phyloP scores from a whole-genome alignment of 257 asterid genomes.

The Thymus mandschuricus region DNA sequence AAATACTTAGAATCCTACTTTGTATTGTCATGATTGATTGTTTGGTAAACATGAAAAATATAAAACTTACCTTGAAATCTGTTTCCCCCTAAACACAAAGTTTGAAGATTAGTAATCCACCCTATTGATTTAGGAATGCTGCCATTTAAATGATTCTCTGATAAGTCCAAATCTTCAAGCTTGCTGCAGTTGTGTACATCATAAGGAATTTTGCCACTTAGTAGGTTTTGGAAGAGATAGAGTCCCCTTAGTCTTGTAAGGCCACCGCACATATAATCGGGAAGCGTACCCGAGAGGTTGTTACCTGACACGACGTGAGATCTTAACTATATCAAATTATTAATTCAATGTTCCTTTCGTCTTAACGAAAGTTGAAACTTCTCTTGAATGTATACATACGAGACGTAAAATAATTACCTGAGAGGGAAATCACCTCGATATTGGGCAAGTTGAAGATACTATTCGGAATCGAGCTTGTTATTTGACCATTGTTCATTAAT shows the following conservation, averaged over 20 bases:
- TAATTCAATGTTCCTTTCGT: no score
- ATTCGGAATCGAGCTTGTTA: not conserved
- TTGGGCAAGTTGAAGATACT: not conserved
- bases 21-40: no score
- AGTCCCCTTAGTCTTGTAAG: not conserved
- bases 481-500: not conserved
- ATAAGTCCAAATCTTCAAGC: conserved; percentile 1
- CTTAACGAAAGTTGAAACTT: no score
- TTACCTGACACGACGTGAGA: not conserved
- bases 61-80: conserved; percentile 19
- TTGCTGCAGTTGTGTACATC: not conserved
- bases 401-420: no score
- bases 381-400: no score
- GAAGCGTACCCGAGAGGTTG: not conserved
- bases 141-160: conserved; percentile 35
- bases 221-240: not conserved
- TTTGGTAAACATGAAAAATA: no score
- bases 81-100: conserved; percentile 27
- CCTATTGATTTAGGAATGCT: conserved; percentile 39
- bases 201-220: not conserved
- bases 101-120: conserved; percentile 14
- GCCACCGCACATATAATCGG: not conserved
- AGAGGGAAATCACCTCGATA: not conserved
- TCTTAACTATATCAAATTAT: no score
- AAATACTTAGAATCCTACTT: no score